Evolutionary conservation across 352 stramenopile species (phyloP).

Genomic region (Phytophthora tentaculata): DNA sequence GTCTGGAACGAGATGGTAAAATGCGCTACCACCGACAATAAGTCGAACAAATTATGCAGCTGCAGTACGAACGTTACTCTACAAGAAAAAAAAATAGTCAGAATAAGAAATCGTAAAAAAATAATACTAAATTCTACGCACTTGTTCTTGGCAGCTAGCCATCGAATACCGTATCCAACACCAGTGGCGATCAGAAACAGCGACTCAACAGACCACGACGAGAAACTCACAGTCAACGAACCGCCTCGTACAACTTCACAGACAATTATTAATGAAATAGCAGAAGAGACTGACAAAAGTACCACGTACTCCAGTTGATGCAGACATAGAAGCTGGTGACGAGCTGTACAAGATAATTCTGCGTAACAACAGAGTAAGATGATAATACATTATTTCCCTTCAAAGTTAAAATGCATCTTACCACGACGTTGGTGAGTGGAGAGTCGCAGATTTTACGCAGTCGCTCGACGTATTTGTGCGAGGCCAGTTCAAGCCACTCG

Average conservation of each 20-base stretch:
- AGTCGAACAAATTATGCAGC: conserved; percentile 80
- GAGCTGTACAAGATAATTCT: conserved; percentile 86
- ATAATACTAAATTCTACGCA: conserved; percentile 36
- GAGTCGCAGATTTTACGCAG: conserved; percentile 73
- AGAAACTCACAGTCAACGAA: conserved; percentile 71
- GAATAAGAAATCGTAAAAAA: not conserved
- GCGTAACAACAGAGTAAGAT: conserved; percentile 1
- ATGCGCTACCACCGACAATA: conserved; percentile 84
- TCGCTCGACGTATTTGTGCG: conserved; percentile 66
- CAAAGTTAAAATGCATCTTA: conserved; percentile 26
- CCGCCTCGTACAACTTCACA: conserved; percentile 73
- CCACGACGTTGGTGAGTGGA: conserved; percentile 68
- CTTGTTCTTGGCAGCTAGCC: conserved; percentile 87
- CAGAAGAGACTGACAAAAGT: conserved; percentile 21
- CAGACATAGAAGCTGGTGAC: conserved; percentile 82
- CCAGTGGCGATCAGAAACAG: conserved; percentile 73
- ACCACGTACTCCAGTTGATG: conserved; percentile 80
- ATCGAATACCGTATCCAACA: conserved; percentile 76
- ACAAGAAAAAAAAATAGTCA: conserved; percentile 5
- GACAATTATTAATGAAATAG: conserved; percentile 7
- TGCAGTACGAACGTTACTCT: conserved; percentile 69
- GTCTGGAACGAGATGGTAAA: conserved; percentile 82
- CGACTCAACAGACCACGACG: conserved; percentile 85
- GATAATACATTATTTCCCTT: too few species aligned
- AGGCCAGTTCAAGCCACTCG: conserved; percentile 82